These are phyloP conservation scores for Trametes cingulata DNA, from an alignment of 768 basidiomycete species.

Conservation along the genomic window DNA sequence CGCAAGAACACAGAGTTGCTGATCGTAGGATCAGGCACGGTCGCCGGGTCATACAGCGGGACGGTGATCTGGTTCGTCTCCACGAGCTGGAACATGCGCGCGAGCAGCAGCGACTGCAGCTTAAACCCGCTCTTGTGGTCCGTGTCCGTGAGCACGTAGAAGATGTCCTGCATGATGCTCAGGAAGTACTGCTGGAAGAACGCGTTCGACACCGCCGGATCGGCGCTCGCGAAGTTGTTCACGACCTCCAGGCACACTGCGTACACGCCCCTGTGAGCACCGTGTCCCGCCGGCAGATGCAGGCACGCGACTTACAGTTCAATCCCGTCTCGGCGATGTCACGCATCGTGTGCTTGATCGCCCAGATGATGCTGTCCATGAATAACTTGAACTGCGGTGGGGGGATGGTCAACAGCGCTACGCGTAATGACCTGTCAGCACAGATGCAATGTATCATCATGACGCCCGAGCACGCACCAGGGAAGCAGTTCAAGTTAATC, in stretches of 20 bases:
- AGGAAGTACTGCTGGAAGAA: slow-evolving; percentile 98
- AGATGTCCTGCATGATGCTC: slow-evolving; percentile 90
- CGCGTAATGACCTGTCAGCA: background rate
- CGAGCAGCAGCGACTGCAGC: slow-evolving; percentile 88
- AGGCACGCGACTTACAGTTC: slow-evolving; percentile 55
- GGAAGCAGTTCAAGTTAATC: slow-evolving; percentile 94
- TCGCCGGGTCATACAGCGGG: slow-evolving; percentile 81
- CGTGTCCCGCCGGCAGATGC: background rate
- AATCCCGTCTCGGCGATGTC: slow-evolving; percentile 94
- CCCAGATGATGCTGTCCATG: slow-evolving; percentile 99
- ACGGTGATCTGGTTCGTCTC: slow-evolving; percentile 77
- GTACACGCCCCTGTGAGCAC: background rate
- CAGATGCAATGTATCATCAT: too few relatives aligned
- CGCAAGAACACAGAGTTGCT: slow-evolving; percentile 80
- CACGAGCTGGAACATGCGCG: slow-evolving; percentile 91
- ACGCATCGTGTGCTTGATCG: slow-evolving; percentile 99
- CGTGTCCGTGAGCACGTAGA: slow-evolving; percentile 96
- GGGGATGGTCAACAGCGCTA: slow-evolving; percentile 85
- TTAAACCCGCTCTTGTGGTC: slow-evolving; percentile 99
- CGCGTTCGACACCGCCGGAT: slow-evolving; percentile 75
- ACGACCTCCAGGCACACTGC: slow-evolving; percentile 90
- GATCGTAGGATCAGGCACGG: slow-evolving; percentile 66
- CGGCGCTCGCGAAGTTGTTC: slow-evolving; percentile 89
- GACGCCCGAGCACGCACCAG: slow-evolving; percentile 54
- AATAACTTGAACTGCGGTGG: slow-evolving; percentile 94